Base-by-base conservation (phyloP, 1,284 basidiomycete genomes). In the Golubevia pallescens region DNA sequence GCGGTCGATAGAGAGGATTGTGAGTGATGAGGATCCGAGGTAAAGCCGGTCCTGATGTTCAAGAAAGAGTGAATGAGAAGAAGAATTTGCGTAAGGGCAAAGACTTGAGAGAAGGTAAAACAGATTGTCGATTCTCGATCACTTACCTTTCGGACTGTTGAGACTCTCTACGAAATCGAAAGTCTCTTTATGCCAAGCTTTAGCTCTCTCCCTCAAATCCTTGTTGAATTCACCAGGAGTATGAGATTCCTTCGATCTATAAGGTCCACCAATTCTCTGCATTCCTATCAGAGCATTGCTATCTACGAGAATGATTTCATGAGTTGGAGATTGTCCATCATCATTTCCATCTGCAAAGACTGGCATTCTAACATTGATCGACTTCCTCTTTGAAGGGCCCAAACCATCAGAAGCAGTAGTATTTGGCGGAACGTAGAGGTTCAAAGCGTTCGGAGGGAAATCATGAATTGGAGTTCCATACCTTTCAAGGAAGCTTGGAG, bases 271-370 rank as follows among this genome's bases (percentile, higher is more conserved):
- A 51, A 70, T 42, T 0, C 69, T 63, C 54, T 75, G 63, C 77
- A 80, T 80, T 2, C 77, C 74, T 0, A 78, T 74, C n/a, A 80
- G 66, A 13, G 74, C 74, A 54, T 72, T 65, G 1, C 73, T 71
- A 51, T 80, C 73, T 53, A 80, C 58, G 2, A 80, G 38, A 16
- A 77, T 58, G 3, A 80, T 53, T 63, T 80, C 78, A 59, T 80
- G 78, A 19, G 77, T 77, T 3, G 73, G 66, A 63, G 20, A 60
- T 38, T 38, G 34, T 38, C 34, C 34, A 13, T 10, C 68, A 1
- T 60, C 53, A 3, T 53, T 42, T 21, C 53, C 7, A 20, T 64
- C 67, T 2, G 68, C 57, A 0, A 74, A 71, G 0, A 78, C 58
- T 3, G 70, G 68, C 51, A 80, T 66, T 0, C 78, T 67, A 2